These are phyloP conservation scores for Lachancea lanzarotensis DNA, from an alignment of 805 yeast species.

Conservation along the genomic window DNA sequence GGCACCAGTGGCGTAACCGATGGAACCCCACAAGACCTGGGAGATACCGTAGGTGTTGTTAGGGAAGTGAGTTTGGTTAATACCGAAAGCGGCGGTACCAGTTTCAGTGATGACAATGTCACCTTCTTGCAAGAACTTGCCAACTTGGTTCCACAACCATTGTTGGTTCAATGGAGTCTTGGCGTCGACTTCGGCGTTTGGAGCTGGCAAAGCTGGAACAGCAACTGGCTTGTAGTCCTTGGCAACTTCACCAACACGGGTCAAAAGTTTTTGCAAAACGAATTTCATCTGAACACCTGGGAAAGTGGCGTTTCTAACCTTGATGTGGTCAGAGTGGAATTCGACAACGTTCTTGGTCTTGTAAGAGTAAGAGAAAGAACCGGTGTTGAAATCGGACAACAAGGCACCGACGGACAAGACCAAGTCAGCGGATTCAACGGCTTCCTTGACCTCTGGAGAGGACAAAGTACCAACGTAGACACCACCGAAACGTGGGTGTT, in stretches of 20 bases:
- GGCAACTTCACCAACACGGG: slow-evolving; percentile 34
- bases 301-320: slow-evolving; percentile 62
- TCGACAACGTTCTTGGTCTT: slow-evolving; percentile 69
- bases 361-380: slow-evolving; percentile 73
- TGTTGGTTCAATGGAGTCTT: slow-evolving; percentile 51
- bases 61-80: slow-evolving; percentile 61
- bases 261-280: slow-evolving; percentile 40
- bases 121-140: slow-evolving; percentile 57
- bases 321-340: slow-evolving; percentile 71
- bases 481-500: slow-evolving; percentile 70
- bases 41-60: slow-evolving; percentile 56
- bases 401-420: slow-evolving; percentile 75
- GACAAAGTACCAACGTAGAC: slow-evolving; percentile 82
- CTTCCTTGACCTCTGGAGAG: slow-evolving; percentile 59
- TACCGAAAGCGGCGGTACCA: slow-evolving; percentile 72
- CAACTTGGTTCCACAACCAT: slow-evolving; percentile 61
- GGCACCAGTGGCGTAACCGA: slow-evolving; percentile 66
- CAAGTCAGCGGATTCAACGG: slow-evolving; percentile 70
- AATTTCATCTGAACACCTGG: slow-evolving; percentile 67
- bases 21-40: slow-evolving; percentile 72
- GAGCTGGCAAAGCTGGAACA: slow-evolving; percentile 47
- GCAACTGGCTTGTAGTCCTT: slow-evolving; percentile 44
- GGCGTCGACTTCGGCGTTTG: slow-evolving; percentile 40
- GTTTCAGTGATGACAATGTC: slow-evolving; percentile 66
- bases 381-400: slow-evolving; percentile 85